These are phyloP conservation scores for Verticillium zaregamsianum DNA, from an alignment of 2,329 filamentous ascomycete species.

Conservation along the genomic window DNA sequence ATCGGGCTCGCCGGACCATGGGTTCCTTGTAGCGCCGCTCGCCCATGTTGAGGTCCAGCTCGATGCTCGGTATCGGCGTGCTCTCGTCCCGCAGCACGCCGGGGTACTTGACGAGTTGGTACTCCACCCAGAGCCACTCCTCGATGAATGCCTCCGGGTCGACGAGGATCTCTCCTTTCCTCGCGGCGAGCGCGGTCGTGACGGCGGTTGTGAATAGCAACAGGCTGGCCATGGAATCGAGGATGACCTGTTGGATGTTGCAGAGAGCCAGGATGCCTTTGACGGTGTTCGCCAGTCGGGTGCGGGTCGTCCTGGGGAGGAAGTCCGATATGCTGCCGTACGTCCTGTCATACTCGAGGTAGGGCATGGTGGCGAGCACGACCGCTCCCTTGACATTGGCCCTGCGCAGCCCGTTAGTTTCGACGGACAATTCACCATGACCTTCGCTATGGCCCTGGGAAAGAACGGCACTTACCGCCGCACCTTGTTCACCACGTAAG, in stretches of 20 bases:
- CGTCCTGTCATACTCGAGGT: constrained; percentile 22
- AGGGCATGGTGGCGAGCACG: constrained; percentile 23
- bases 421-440: background rate
- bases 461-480: constrained; percentile 18
- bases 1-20: background rate
- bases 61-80: background rate
- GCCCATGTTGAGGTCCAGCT: background rate
- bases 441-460: background rate
- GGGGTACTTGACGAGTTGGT: constrained; percentile 22
- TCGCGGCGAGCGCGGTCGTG: constrained; percentile 13
- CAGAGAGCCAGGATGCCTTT: constrained; percentile 17
- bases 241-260: constrained; percentile 16
- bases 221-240: constrained; percentile 19
- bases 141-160: constrained; percentile 26
- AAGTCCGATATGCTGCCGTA: constrained; percentile 18
- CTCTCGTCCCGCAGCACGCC: constrained; percentile 16
- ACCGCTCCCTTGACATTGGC: constrained; percentile 31
- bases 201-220: constrained; percentile 20
- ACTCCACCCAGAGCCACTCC: constrained; percentile 23
- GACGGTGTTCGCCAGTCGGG: constrained; percentile 11
- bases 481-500: constrained; percentile 18
- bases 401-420: constrained; percentile 14
- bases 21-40: background rate
- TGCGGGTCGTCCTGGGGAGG: constrained; percentile 13
- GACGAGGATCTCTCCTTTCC: constrained; percentile 12